These are phyloP conservation scores for Abelmoschus esculentus DNA, from an alignment of 345 rosid species.

Conservation along the genomic window DNA sequence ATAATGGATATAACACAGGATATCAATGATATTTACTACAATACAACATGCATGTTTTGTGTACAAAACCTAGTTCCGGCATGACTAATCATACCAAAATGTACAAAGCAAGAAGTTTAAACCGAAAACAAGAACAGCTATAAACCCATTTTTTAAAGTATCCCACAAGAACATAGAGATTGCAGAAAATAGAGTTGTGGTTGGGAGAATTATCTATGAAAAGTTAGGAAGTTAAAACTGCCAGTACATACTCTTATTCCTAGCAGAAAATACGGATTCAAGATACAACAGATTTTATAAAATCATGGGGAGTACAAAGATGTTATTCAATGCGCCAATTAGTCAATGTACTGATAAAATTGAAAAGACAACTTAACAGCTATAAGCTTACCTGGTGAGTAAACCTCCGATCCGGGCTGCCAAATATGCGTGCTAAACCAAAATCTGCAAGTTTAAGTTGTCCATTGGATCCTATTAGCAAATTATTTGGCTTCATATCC, in stretches of 20 bases:
- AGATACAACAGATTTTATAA: not conserved
- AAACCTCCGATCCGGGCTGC: not conserved
- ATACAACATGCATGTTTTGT: not conserved
- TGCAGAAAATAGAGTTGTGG: not conserved
- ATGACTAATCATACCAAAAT: constrained; percentile 1
- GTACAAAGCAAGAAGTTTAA: not conserved
- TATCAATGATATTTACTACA: not conserved
- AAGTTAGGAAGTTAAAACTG: not conserved
- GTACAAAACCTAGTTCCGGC: not conserved
- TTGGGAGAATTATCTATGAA: not conserved
- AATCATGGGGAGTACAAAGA: not conserved
- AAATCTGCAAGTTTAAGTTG: constrained; percentile 40
- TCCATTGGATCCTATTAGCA: constrained; percentile 78
- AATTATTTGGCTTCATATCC: constrained; percentile 97
- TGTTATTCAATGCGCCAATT: not conserved
- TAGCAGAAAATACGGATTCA: not conserved
- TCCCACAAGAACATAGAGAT: not conserved
- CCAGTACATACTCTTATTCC: not conserved
- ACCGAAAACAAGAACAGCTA: not conserved
- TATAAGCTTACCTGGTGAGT: not conserved
- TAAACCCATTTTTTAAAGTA: not conserved
- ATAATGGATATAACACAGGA: not conserved
- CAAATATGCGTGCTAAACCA: constrained; percentile 1
- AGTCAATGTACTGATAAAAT: not conserved
- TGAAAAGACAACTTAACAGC: not conserved